Percentiles rank a stretch among this genome's conserved stretches.
phyloP scores from a whole-genome alignment of 345 rosid genomes.

The Erucastrum elatum region DNA sequence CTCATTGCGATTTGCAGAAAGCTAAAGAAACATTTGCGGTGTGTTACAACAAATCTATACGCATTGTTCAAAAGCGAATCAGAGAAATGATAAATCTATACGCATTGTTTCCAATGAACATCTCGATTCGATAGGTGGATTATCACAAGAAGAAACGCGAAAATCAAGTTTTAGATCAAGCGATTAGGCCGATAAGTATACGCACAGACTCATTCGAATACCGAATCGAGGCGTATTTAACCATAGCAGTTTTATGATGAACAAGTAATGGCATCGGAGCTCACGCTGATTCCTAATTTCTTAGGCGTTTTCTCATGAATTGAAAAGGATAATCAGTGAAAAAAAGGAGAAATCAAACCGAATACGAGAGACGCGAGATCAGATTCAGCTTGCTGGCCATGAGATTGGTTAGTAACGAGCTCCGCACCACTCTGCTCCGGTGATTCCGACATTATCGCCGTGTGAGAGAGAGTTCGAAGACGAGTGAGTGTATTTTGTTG shows the following conservation, averaged over 20 bases:
- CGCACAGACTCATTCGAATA: neutral
- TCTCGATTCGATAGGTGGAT: constrained; percentile 11
- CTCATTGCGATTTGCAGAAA: neutral
- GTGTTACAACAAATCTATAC: neutral
- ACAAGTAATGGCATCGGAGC: neutral
- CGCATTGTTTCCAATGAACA: neutral
- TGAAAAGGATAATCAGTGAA: neutral
- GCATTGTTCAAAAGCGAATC: neutral
- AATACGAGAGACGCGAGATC: constrained; percentile 62
- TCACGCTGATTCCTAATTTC: neutral
- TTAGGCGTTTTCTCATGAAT: neutral
- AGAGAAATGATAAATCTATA: neutral
- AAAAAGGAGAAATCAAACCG: constrained; percentile 45
- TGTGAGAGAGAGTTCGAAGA: neutral
- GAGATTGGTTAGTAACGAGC: constrained; percentile 30
- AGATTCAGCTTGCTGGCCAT: constrained; percentile 54
- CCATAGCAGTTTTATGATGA: neutral
- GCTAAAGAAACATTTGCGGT: neutral
- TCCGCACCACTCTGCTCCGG: constrained; percentile 42
- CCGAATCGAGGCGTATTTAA: neutral
- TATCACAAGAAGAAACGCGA: neutral
- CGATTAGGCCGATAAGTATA: neutral
- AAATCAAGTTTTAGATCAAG: neutral
- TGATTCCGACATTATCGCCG: constrained; percentile 56
- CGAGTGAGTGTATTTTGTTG: neutral